Conservation (phyloP, 2,329 filamentous ascomycete species). For the Orbilia ellipsospora region DNA sequence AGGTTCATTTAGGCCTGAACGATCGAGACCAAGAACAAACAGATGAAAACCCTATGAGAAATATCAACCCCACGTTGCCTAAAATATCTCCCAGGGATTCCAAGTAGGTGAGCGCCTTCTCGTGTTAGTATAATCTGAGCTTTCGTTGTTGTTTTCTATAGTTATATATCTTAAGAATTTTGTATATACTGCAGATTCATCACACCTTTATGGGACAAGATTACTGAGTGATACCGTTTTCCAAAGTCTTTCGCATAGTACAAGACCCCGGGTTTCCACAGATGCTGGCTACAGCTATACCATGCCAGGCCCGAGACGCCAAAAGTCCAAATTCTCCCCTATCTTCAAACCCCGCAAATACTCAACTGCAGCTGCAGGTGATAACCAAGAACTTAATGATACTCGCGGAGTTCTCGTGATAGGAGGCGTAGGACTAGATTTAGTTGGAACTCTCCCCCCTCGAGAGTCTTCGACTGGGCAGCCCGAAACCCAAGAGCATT, state of each 20-base stretch:
- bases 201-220: too few species aligned
- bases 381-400: neutral
- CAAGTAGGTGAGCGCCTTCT: conserved; percentile 8
- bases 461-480: too few species aligned
- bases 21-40: too few species aligned
- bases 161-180: too few species aligned
- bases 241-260: too few species aligned
- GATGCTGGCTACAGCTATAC: neutral
- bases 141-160: neutral
- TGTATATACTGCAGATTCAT: too few species aligned
- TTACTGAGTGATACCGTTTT: too few species aligned
- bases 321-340: neutral
- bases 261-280: neutral
- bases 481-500: too few species aligned
- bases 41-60: too few species aligned
- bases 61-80: too few species aligned
- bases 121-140: neutral
- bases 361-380: neutral
- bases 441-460: neutral
- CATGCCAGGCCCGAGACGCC: neutral
- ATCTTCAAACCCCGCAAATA: neutral
- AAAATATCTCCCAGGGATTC: neutral
- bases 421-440: conserved; percentile 45
- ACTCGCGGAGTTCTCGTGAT: conserved; percentile 24
- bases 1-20: too few species aligned